These are phyloP conservation scores for Daldinia eschscholtzii DNA, from an alignment of 2,329 filamentous ascomycete species.

Conservation along the genomic window DNA sequence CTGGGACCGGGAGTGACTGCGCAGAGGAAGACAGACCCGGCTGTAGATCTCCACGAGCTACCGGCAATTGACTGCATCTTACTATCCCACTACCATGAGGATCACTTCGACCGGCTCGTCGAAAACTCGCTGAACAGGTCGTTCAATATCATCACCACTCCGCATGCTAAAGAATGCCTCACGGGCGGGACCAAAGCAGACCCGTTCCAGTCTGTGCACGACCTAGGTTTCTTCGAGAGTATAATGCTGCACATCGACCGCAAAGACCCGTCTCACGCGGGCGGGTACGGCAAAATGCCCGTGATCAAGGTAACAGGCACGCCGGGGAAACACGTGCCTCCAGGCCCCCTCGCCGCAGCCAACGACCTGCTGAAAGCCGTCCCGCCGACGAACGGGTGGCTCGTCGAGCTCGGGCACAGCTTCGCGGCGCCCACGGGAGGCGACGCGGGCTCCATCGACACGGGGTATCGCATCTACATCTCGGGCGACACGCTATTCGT, in stretches of 20 bases:
- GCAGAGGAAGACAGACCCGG: slow-evolving; percentile 68
- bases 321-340: slow-evolving; percentile 73
- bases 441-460: slow-evolving; percentile 54
- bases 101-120: slow-evolving; percentile 59
- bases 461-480: slow-evolving; percentile 73
- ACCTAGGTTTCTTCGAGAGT: slow-evolving; percentile 68
- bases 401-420: slow-evolving; percentile 70
- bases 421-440: slow-evolving; percentile 32
- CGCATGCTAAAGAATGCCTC: slow-evolving; percentile 69
- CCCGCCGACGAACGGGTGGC: slow-evolving; percentile 76
- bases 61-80: slow-evolving; percentile 71
- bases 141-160: slow-evolving; percentile 73
- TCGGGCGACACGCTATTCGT: slow-evolving; percentile 74
- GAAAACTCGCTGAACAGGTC: slow-evolving; percentile 58
- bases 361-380: slow-evolving; percentile 59
- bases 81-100: slow-evolving; percentile 73
- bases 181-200: slow-evolving; percentile 56
- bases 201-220: slow-evolving; percentile 66
- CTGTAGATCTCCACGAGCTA: slow-evolving; percentile 69
- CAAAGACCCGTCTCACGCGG: slow-evolving; percentile 16
- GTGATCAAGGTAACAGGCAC: slow-evolving; percentile 70
- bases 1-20: slow-evolving; percentile 72
- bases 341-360: slow-evolving; percentile 55
- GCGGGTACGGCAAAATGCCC: slow-evolving; percentile 55
- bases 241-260: slow-evolving; percentile 57